phyloP scores from a whole-genome alignment of 768 basidiomycete species.

The Phaeolepiota aurea region DNA sequence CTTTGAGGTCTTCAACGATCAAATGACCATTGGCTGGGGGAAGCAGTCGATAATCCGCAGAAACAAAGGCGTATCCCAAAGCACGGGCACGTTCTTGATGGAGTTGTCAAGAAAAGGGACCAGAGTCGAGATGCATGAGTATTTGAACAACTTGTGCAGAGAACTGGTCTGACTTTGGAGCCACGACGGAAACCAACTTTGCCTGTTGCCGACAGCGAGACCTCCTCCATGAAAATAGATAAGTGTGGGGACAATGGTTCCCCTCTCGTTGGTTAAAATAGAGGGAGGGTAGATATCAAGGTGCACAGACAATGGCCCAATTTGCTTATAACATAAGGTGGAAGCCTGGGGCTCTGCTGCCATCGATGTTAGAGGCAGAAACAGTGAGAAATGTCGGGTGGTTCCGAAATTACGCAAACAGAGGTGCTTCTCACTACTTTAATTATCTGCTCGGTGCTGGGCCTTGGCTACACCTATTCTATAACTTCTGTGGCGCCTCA shows the following conservation, averaged over 20 bases:
- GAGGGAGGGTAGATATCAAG: constrained; percentile 16
- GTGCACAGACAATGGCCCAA: constrained; percentile 5
- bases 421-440: too few relatives aligned
- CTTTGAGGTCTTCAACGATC: constrained; percentile 48
- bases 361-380: too few relatives aligned
- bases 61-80: constrained; percentile 49
- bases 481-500: neutral
- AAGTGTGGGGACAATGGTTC: constrained; percentile 20
- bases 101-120: neutral
- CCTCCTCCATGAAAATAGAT: constrained; percentile 50
- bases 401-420: too few relatives aligned
- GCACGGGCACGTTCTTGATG: constrained; percentile 35
- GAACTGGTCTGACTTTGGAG: constrained; percentile 35
- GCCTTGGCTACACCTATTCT: too few relatives aligned
- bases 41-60: constrained; percentile 56
- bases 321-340: constrained; percentile 13
- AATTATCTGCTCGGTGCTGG: too few relatives aligned
- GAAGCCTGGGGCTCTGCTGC: too few relatives aligned
- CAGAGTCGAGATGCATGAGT: constrained; percentile 1
- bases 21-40: constrained; percentile 47
- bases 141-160: neutral
- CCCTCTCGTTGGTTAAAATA: neutral
- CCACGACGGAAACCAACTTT: constrained; percentile 64
- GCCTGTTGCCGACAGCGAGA: constrained; percentile 47
- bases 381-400: too few relatives aligned